phyloP scores from a whole-genome alignment of 768 basidiomycete genomes.

The Hericium alpestre region DNA sequence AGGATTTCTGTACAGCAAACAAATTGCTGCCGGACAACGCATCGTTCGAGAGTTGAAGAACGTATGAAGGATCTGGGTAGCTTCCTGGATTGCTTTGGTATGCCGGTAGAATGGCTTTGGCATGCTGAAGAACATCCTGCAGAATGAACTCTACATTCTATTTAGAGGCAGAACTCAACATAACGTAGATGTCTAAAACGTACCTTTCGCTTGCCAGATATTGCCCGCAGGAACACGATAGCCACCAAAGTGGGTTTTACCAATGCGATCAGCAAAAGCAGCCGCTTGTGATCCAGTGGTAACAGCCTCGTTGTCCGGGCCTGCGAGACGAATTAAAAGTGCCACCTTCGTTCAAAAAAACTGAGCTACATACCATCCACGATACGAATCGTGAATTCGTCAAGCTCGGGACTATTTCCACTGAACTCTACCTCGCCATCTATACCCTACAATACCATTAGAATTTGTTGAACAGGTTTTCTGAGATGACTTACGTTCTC shows the following conservation, averaged over 20 bases:
- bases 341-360: too few relatives aligned
- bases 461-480: neutral
- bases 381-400: conserved; percentile 72
- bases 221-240: conserved; percentile 47
- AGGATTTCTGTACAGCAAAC: conserved; percentile 78
- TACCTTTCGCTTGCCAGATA: conserved; percentile 84
- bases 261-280: conserved; percentile 49
- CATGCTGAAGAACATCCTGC: conserved; percentile 47
- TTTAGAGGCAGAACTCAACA: neutral
- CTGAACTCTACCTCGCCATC: conserved; percentile 57
- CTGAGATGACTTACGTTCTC: conserved; percentile 44
- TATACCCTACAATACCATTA: conserved; percentile 47
- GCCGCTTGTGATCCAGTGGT: conserved; percentile 45
- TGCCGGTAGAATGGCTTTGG: conserved; percentile 40
- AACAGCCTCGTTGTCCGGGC: conserved; percentile 44
- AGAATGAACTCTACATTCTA: conserved; percentile 45
- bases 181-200: conserved; percentile 2
- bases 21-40: conserved; percentile 65
- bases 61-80: conserved; percentile 71
- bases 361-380: conserved; percentile 48
- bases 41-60: conserved; percentile 70
- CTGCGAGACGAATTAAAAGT: conserved; percentile 23
- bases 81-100: conserved; percentile 40
- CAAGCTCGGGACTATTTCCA: conserved; percentile 70
- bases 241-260: conserved; percentile 64